Percentiles rank a stretch among this genome's conserved stretches.
Evolutionary conservation across 768 basidiomycete genomes (phyloP).

Genomic region (Boletales sp.): DNA sequence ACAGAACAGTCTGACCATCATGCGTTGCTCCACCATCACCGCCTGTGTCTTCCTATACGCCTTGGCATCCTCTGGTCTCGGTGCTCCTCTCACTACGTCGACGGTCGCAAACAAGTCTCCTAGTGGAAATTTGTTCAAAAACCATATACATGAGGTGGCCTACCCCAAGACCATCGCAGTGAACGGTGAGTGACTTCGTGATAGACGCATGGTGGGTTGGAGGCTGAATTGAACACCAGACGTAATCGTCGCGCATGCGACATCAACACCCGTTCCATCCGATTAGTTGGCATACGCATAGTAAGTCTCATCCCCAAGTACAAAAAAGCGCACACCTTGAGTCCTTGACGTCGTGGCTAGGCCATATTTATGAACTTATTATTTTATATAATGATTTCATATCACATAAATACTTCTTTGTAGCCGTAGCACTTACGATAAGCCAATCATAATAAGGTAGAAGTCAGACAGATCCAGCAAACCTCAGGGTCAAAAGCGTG

Average conservation of each 20-base stretch:
- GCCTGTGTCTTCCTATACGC: conserved; percentile 12
- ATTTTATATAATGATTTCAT: no score
- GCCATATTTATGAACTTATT: neutral
- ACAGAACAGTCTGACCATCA: conserved; percentile 9
- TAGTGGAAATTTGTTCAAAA: conserved; percentile 15
- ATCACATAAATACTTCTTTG: no score
- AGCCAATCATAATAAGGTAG: no score
- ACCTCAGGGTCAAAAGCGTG: no score
- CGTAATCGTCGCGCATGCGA: neutral
- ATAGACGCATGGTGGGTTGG: neutral
- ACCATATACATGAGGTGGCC: conserved; percentile 19
- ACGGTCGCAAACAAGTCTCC: neutral
- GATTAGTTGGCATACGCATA: neutral
- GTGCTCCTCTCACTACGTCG: conserved; percentile 9
- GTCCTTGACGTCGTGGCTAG: neutral
- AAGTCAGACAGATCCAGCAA: no score
- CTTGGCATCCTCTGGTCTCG: conserved; percentile 13
- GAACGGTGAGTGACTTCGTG: conserved; percentile 5
- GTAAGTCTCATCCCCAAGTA: neutral
- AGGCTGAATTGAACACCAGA: conserved; percentile 5
- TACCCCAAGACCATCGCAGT: conserved; percentile 5
- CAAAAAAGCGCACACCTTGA: neutral
- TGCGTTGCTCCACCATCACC: conserved; percentile 11
- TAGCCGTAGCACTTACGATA: no score
- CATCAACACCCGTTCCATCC: neutral